Evolutionary conservation across 768 basidiomycete genomes (phyloP), one percentile per base, ranked within the genome.

Genomic region (Suillus cothurnatus): DNA sequence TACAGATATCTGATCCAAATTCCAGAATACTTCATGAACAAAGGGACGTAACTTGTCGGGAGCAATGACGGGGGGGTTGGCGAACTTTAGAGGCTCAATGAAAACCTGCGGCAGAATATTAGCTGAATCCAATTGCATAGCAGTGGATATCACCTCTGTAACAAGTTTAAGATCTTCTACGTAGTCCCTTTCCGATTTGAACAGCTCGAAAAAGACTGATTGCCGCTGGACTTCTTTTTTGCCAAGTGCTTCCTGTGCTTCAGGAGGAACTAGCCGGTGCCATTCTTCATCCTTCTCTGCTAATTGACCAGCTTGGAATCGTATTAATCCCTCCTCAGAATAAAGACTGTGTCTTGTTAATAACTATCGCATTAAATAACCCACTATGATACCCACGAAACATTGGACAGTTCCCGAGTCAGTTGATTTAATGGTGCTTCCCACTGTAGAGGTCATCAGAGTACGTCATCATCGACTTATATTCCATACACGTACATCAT

Each of bases 181-280:
- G 74, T 97, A 98, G 66, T 94, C 90, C 67, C 88, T 84, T 78
- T 99, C 97, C 0, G 91, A 88, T 75, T 93, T 90, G 76, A 98
- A 89, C 28, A 97, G 78, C 74, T 99, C 96, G 69, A 95, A 96
- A 7, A 99, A 83, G 45, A 88, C 86, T 31, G 88, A 92, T 74
- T 98, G 95, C 53, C 95, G 84, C 64, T 91, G 86, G 26, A 95
- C 88, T 74, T 97, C 95, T 59, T 85, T 76, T 72, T 89, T 87
- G 31, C 89, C 88, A 3, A 99, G 77, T 0, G 88, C 85, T 34
- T 90, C 87, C 19, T 84, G 81, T 0, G 94, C 87, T 70, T 86
- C 86, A n/a, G 79, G 71, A 1, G 94, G 89, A 2, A 96, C 91
- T 9, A 95, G 85, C 36, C 84, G 80, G 71, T 91, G 82, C 97